A percentile compares a stretch with the other conserved stretches of the same genome.
Conservation (phyloP, 306 rosid genomes). For the Vicia villosa region DNA sequence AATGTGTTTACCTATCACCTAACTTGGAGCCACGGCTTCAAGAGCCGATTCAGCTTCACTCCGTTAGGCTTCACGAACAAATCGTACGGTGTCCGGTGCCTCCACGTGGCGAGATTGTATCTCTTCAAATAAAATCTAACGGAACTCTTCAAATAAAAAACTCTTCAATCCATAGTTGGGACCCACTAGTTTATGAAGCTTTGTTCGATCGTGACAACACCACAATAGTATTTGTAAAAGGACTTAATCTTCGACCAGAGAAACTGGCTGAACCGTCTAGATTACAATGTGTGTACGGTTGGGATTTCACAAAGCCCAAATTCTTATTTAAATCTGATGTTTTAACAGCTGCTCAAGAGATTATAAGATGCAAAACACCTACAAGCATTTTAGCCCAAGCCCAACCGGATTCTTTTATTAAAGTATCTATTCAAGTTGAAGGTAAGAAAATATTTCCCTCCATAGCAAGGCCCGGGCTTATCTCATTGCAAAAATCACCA, state of each 20-base stretch:
- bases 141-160: not conserved
- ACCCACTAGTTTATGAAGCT: constrained; percentile 67
- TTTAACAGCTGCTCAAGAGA: constrained; percentile 69
- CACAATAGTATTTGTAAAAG: constrained; percentile 75
- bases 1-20: constrained; percentile 46
- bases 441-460: constrained; percentile 46
- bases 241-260: constrained; percentile 62
- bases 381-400: constrained; percentile 40
- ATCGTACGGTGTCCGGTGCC: constrained; percentile 61
- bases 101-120: constrained; percentile 45
- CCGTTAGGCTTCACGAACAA: constrained; percentile 27
- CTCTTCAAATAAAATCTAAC: constrained; percentile 39
- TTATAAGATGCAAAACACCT: constrained; percentile 78
- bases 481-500: not conserved
- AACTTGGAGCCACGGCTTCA: constrained; percentile 18
- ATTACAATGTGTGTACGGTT: constrained; percentile 67
- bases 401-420: constrained; percentile 33
- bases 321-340: constrained; percentile 48
- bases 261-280: constrained; percentile 41
- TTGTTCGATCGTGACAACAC: constrained; percentile 67
- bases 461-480: constrained; percentile 52
- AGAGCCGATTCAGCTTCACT: constrained; percentile 47
- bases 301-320: constrained; percentile 58
- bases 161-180: constrained; percentile 44
- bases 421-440: constrained; percentile 53